phyloP scores from a whole-genome alignment of 208 protist species.

The Trypanosoma mega region DNA sequence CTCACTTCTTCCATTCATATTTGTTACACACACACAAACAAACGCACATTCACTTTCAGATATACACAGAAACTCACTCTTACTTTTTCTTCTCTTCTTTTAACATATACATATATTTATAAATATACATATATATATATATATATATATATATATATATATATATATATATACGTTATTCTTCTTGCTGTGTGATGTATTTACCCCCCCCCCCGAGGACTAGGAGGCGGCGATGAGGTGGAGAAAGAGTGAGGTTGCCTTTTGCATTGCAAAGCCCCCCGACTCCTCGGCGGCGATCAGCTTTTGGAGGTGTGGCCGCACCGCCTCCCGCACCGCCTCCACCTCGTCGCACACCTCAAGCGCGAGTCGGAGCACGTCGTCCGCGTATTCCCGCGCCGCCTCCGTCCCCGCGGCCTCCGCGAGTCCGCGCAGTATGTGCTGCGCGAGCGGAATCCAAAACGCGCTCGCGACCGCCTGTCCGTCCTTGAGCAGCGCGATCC shows the following conservation, averaged over 20 bases:
- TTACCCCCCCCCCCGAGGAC: background rate
- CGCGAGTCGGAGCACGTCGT: constrained; percentile 39
- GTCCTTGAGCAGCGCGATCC: constrained; percentile 36
- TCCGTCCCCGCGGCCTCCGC: constrained; percentile 2
- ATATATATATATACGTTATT: too few species aligned
- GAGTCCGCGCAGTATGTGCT: constrained; percentile 34
- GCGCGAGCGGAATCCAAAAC: constrained; percentile 65
- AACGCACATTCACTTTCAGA: background rate
- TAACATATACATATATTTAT: constrained; percentile 11
- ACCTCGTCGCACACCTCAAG: constrained; percentile 68
- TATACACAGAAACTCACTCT: background rate
- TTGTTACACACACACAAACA: background rate
- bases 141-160: too few species aligned
- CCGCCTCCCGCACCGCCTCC: constrained; percentile 24
- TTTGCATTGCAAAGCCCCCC: constrained; percentile 27
- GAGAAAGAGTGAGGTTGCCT: constrained; percentile 49
- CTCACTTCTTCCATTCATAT: background rate
- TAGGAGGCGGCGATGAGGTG: constrained; percentile 13
- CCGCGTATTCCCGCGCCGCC: constrained; percentile 6
- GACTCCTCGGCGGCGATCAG: constrained; percentile 16
- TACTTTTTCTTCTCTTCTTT: constrained; percentile 12
- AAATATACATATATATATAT: constrained; percentile 1
- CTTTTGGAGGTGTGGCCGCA: constrained; percentile 39
- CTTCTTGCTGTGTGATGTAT: too few species aligned
- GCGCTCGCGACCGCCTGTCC: constrained; percentile 28